phyloP scores from a whole-genome alignment of 1,139 yeast genomes.

The Groenewaldozyma auringiensis region DNA sequence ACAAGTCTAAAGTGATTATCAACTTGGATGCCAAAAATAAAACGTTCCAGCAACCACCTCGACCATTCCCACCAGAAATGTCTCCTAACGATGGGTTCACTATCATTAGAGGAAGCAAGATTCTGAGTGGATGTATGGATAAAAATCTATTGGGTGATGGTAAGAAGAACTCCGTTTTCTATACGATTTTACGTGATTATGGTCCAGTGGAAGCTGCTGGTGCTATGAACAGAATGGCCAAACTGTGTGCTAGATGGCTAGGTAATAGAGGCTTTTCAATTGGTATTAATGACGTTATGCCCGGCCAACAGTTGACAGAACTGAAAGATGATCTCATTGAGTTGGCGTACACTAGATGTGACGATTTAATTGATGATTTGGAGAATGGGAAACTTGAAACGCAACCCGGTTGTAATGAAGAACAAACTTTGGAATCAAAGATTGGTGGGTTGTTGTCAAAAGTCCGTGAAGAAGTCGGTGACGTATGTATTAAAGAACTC shows the following conservation, averaged over 20 bases:
- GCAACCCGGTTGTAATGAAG: conserved; percentile 98
- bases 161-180: conserved; percentile 93
- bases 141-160: conserved; percentile 96
- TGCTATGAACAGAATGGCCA: conserved; percentile 99
- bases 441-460: conserved; percentile 93
- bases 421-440: conserved; percentile 94
- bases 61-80: conserved; percentile 77
- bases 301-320: conserved; percentile 66
- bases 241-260: conserved; percentile 86
- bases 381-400: conserved; percentile 89
- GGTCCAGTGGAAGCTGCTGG: conserved; percentile 93
- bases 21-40: conserved; percentile 93
- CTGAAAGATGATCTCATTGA: conserved; percentile 89
- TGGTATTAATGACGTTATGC: conserved; percentile 97
- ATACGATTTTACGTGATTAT: conserved; percentile 87
- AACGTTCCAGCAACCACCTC: conserved; percentile 69
- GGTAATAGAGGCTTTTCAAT: conserved; percentile 96
- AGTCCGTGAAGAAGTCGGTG: conserved; percentile 98
- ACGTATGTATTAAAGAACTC: conserved; percentile 86
- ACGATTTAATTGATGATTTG: conserved; percentile 73
- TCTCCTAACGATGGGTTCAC: conserved; percentile 96
- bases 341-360: conserved; percentile 85
- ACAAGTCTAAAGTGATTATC: conserved; percentile 65
- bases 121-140: conserved; percentile 94
- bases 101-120: conserved; percentile 79